Conservation (phyloP, 768 basidiomycete genomes). For the Termitomyces sp. region DNA sequence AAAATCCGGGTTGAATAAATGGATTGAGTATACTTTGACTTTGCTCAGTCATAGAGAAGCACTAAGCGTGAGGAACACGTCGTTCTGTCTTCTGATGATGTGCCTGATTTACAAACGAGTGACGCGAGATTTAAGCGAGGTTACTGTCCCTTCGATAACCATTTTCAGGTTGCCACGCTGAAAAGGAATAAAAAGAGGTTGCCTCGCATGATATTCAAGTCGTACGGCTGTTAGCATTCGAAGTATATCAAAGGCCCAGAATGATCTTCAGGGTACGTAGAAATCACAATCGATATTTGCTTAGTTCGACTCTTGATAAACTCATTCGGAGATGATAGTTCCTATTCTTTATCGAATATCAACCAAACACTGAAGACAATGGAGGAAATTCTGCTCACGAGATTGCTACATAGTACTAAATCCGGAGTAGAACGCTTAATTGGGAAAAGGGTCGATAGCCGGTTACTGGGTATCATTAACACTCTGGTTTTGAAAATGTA, state of each 20-base stretch:
- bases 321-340: background rate
- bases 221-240: background rate
- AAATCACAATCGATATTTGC: background rate
- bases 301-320: background rate
- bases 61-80: background rate
- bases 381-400: background rate
- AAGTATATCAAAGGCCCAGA: background rate
- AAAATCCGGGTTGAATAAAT: constrained; percentile 1
- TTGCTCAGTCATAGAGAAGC: background rate
- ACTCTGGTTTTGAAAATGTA: background rate
- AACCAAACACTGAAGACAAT: background rate
- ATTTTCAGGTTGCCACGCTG: background rate
- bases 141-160: background rate
- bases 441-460: background rate
- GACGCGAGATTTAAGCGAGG: background rate
- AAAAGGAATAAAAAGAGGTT: background rate
- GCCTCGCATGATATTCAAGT: background rate
- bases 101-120: background rate
- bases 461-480: background rate
- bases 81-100: background rate
- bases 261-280: background rate
- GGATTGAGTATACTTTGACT: background rate
- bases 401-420: background rate
- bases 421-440: background rate
- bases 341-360: background rate